Base-by-base conservation (phyloP, 208 protist species). In the Trypanosomatidae sp. region DNA sequence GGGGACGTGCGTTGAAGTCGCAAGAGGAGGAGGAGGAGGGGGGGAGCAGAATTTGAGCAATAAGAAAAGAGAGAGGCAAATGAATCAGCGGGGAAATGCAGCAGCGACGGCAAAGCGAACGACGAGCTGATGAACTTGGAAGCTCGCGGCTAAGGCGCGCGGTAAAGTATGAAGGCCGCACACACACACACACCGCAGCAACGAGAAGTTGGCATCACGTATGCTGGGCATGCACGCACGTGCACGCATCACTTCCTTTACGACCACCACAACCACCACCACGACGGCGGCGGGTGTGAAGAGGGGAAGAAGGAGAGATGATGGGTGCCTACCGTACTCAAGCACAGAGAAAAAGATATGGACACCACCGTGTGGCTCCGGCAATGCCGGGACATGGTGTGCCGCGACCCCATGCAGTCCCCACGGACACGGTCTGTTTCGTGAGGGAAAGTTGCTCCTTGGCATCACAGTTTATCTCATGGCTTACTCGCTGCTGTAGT, bases 401-500 rank as follows among this genome's bases (percentile, higher is more conserved):
- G 15, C 28, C 8, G 25, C 22, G 12, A 10, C 53, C 53, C 53
- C 53, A 33, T 33, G 6, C 53, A 59, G 25, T 4, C 53, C 3
- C 12, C 53, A 59, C 0, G 53, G 3, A 13, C 53, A 28, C 25
- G 15, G 53, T 28, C 17, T 33, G 9, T 25, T 44, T 46, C 46
- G 1, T 30, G 60, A 47, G 22, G 39, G 39, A 46, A 44, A 5
- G 19, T 12, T 43, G 44, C 17, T 67, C 62, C 13, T 50, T 50
- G n/a, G 44, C 30, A 69, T 69, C 56, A 10, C 33, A 8, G 41
- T 50, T 62, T 69, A 56, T 56, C 25, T 53, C 47, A 43, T 65
- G 7, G 36, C 28, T 65, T 65, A 65, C 60, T 65, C 60, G 60
- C 60, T 65, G 60, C 60, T 25, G 33, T 46, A 28, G 39, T 65